phyloP scores from a whole-genome alignment of 345 rosid species.

The Cardamine occulta region DNA sequence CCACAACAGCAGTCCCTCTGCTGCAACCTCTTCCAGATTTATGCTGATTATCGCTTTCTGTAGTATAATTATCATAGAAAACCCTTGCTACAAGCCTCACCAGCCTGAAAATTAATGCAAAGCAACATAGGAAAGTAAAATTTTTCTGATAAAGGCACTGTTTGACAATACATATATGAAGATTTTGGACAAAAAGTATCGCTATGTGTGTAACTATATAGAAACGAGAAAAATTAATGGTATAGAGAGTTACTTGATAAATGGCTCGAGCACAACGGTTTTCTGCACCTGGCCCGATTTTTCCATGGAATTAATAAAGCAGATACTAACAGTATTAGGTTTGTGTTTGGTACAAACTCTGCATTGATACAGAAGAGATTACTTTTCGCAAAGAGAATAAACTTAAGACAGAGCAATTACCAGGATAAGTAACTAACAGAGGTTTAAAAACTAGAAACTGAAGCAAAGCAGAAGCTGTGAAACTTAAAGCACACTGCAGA shows the following conservation, averaged over 20 bases:
- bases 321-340: slow-evolving; percentile 13
- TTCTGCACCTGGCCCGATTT: slow-evolving; percentile 5
- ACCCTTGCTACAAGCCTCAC: slow-evolving; percentile 77
- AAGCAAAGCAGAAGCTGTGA: background rate
- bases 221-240: background rate
- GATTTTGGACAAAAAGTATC: background rate
- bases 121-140: slow-evolving; percentile 6
- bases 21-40: slow-evolving; percentile 64
- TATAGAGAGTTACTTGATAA: slow-evolving; percentile 30
- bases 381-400: background rate
- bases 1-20: slow-evolving; percentile 71
- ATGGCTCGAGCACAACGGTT: slow-evolving; percentile 41
- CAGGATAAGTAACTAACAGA: background rate
- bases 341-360: slow-evolving; percentile 12
- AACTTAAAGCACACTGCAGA: background rate
- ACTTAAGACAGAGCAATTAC: background rate
- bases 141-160: background rate
- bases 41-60: slow-evolving; percentile 72
- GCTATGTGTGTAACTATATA: background rate
- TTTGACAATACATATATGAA: background rate
- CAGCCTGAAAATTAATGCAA: slow-evolving; percentile 48
- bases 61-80: slow-evolving; percentile 72
- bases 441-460: background rate
- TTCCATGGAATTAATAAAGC: slow-evolving; percentile 27
- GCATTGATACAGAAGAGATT: slow-evolving; percentile 14